Base-by-base conservation (phyloP, 2,329 filamentous ascomycete genomes). In the Teratosphaeria viscida region DNA sequence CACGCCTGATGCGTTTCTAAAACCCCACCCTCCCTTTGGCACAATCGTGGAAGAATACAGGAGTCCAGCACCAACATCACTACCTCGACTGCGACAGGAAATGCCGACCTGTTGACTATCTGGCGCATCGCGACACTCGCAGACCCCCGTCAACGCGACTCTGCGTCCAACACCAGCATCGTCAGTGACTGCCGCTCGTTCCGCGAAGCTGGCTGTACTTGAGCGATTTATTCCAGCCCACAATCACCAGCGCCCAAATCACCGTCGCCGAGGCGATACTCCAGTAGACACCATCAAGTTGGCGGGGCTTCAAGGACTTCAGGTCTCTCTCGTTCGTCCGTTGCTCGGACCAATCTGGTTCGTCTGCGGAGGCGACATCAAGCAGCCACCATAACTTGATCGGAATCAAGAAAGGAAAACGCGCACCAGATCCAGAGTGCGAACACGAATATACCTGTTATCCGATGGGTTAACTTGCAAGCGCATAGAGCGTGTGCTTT, bases 331-430 rank as follows among this genome's bases (percentile, higher is more conserved):
- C 79, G 81, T 87, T 75, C 87, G 87, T 82, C 92, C 90, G 84
- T 89, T 95, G 80, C 87, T 92, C 76, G 90, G 90, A 82, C 92
- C 91, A 78, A 86, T 86, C 82, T 90, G 91, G 91, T 91, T 95
- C 85, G 92, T 92, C 77, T 86, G 86, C 82, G 92, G 92, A 88
- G 89, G 91, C 81, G 90, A 94, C 82, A 67, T 72, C 64, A 94
- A 91, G 82, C 92, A 95, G 80, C 92, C 94, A 75, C 92, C 92
- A 82, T 97, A 97, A 96, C 79, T 92, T 76, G 81, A 69, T 75
- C 75, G 75, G 67, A 54, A 4, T 23, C 8, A 37, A 32, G 12
- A 23, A 35, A 3, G 34, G 37, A 27, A 43, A 19, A 23, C 1
- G 32, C 55, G 55, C 55, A 39, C 23, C 3, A 8, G 12, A 39